These are phyloP conservation scores for Suhomyces sp. DNA, from an alignment of 805 yeast species.

Conservation along the genomic window DNA sequence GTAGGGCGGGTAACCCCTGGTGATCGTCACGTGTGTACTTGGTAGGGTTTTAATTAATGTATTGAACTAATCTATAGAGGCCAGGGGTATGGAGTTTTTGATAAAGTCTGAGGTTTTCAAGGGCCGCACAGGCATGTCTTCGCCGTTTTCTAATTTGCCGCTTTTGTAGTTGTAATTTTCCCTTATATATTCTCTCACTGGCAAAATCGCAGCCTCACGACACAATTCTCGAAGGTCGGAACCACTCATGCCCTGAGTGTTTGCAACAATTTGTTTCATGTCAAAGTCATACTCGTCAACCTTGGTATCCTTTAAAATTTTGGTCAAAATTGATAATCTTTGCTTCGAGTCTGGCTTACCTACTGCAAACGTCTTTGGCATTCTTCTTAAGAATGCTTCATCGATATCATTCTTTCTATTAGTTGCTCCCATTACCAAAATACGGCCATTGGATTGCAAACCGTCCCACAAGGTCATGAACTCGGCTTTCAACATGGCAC, in stretches of 20 bases:
- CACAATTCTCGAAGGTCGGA: conserved; percentile 89
- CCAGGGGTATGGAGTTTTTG: conserved; percentile 20
- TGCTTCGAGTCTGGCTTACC: conserved; percentile 67
- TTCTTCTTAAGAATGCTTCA: conserved; percentile 83
- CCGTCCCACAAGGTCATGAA: conserved; percentile 99
- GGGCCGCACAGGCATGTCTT: conserved; percentile 53
- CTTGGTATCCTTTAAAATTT: conserved; percentile 63
- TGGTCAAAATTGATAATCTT: conserved; percentile 64
- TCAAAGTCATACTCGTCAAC: conserved; percentile 58
- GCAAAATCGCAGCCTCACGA: conserved; percentile 87
- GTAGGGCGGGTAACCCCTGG: conserved; percentile 4
- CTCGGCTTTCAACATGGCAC: conserved; percentile 91
- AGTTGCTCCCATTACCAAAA: conserved; percentile 91
- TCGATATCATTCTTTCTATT: conserved; percentile 91
- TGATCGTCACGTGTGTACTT: not conserved
- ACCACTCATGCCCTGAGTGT: conserved; percentile 76
- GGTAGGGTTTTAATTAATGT: not conserved
- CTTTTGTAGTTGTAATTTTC: conserved; percentile 49
- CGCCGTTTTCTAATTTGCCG: conserved; percentile 25
- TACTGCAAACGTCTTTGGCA: conserved; percentile 87
- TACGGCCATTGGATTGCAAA: conserved; percentile 67
- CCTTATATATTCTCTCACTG: conserved; percentile 82
- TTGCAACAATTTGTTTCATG: conserved; percentile 52
- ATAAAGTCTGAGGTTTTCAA: conserved; percentile 63
- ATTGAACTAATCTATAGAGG: conserved; percentile 1